phyloP scores from a whole-genome alignment of 768 basidiomycete genomes.

The Tephrocybe rancida region DNA sequence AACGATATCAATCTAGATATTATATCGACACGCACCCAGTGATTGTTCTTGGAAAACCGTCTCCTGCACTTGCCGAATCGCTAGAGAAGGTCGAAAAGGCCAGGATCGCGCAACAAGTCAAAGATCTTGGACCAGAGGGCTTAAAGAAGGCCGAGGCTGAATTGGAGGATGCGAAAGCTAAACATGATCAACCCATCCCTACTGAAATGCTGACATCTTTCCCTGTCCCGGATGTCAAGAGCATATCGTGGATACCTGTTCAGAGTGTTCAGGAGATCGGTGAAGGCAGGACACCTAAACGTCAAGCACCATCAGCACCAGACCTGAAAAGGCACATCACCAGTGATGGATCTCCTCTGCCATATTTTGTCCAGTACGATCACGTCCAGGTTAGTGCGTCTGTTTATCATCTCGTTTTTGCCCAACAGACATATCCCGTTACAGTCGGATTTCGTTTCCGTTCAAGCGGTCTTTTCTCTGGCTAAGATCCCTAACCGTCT shows the following conservation, averaged over 20 bases:
- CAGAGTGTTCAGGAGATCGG: slow-evolving; percentile 65
- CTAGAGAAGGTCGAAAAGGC: slow-evolving; percentile 82
- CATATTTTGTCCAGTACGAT: slow-evolving; percentile 94
- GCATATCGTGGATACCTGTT: slow-evolving; percentile 90
- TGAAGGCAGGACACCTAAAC: slow-evolving; percentile 38
- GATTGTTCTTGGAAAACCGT: slow-evolving; percentile 87
- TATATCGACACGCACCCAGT: slow-evolving; percentile 73
- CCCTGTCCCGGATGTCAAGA: slow-evolving; percentile 89
- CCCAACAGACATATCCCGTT: slow-evolving; percentile 1
- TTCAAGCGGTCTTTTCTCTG: slow-evolving; percentile 81
- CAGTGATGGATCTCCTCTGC: slow-evolving; percentile 64
- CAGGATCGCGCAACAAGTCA: slow-evolving; percentile 70
- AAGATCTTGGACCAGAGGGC: slow-evolving; percentile 77
- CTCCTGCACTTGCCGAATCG: slow-evolving; percentile 76
- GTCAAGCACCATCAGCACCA: slow-evolving; percentile 29
- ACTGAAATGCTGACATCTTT: slow-evolving; percentile 79
- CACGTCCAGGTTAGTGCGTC: slow-evolving; percentile 73
- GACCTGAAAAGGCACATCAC: slow-evolving; percentile 65
- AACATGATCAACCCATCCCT: slow-evolving; percentile 85
- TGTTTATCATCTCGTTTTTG: slow-evolving; percentile 1
- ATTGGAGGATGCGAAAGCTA: slow-evolving; percentile 82
- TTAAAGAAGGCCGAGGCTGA: slow-evolving; percentile 67
- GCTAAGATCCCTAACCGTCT: slow-evolving; percentile 71
- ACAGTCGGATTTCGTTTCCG: slow-evolving; percentile 90
- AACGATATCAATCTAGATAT: slow-evolving; percentile 56